A percentile compares a stretch with the other conserved stretches of the same genome.
These are phyloP conservation scores for Pinguiococcus pyrenoidosus DNA, from an alignment of 108 stramenopile species.

Conservation along the genomic window DNA sequence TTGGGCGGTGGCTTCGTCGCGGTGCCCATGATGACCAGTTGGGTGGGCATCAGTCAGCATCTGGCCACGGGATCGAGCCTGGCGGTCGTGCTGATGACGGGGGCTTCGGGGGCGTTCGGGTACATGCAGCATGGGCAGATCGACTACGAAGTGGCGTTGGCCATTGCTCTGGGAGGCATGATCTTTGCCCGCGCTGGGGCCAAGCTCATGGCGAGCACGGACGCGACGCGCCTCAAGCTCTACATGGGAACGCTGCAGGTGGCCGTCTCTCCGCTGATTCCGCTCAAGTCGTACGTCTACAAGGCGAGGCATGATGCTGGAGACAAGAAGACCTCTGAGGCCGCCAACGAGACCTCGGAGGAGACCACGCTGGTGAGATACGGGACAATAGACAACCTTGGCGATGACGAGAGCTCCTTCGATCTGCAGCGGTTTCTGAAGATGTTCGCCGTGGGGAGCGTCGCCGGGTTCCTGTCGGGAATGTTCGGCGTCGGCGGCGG, in stretches of 20 bases:
- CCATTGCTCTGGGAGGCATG: constrained; percentile 2
- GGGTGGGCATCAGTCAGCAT: constrained; percentile 54
- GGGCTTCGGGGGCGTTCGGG: neutral
- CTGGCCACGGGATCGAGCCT: constrained; percentile 53
- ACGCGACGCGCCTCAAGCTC: neutral
- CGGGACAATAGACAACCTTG: neutral
- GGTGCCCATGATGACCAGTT: constrained; percentile 45
- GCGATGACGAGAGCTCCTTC: neutral
- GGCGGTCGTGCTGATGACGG: neutral
- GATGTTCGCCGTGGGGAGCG: neutral
- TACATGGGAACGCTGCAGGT: constrained; percentile 1
- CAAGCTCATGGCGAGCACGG: neutral
- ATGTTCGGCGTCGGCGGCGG: constrained; percentile 6
- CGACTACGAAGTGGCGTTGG: neutral
- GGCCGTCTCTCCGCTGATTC: neutral
- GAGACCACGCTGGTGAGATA: neutral
- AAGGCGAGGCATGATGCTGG: too few relatives aligned
- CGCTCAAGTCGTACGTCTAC: neutral
- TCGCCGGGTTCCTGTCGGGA: neutral
- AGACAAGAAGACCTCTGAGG: too few relatives aligned
- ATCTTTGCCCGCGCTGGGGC: neutral
- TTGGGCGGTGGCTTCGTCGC: constrained; percentile 77
- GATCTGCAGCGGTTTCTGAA: neutral
- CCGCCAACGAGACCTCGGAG: too few relatives aligned
- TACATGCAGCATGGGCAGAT: neutral